phyloP scores from a whole-genome alignment of 164 flowering plant species.

The Tetrastigma voinierianum region DNA sequence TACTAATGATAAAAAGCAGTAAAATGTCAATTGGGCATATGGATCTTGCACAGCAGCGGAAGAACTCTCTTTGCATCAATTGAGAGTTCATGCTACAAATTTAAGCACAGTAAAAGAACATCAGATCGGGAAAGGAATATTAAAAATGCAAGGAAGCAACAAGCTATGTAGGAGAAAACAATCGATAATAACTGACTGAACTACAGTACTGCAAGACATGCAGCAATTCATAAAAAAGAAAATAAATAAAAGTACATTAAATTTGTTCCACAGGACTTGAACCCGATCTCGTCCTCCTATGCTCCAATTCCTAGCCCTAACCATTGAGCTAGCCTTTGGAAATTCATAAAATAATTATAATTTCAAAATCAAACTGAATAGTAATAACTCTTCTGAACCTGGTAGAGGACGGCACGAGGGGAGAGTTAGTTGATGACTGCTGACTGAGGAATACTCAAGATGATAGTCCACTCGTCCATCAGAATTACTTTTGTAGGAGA shows the following conservation, averaged over 20 bases:
- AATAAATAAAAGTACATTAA: too few species aligned
- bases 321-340: too few species aligned
- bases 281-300: too few species aligned
- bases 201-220: background rate
- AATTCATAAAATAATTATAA: background rate
- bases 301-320: too few species aligned
- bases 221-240: too few species aligned
- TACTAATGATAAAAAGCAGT: background rate
- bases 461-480: slow-evolving; percentile 50
- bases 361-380: slow-evolving; percentile 1
- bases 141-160: background rate
- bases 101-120: slow-evolving; percentile 1
- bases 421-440: slow-evolving; percentile 94
- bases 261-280: too few species aligned
- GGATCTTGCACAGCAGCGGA: slow-evolving; percentile 82
- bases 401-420: slow-evolving; percentile 80
- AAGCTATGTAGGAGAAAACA: background rate
- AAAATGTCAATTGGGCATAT: background rate
- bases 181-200: background rate
- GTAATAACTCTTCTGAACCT: slow-evolving; percentile 38
- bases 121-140: background rate
- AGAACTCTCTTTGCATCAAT: slow-evolving; percentile 97
- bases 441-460: slow-evolving; percentile 93
- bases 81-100: slow-evolving; percentile 55
- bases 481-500: slow-evolving; percentile 66